Conservation (phyloP, 23 red algal genomes). For the Gracilaria vermiculophylla region DNA sequence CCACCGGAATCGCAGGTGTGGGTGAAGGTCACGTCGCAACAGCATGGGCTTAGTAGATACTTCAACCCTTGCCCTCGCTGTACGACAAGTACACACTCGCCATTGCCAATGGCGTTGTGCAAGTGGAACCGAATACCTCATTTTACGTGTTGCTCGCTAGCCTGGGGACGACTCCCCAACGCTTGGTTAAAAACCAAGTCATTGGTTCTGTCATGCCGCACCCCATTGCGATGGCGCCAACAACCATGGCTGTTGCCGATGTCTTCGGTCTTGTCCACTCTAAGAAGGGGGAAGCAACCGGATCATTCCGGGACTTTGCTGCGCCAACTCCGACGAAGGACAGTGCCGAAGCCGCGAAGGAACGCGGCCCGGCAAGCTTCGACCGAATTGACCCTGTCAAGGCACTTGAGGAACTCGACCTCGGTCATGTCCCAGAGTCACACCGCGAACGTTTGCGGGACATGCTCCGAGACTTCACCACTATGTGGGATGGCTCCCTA, state of each 20-base stretch:
- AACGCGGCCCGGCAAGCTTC: not conserved
- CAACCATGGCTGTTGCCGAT: not conserved
- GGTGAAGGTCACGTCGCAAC: too few species aligned
- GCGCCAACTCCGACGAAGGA: too few species aligned
- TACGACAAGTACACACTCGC: not conserved
- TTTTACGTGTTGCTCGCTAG: not conserved
- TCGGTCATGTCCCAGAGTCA: not conserved
- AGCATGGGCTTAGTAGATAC: too few species aligned
- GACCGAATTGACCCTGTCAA: not conserved
- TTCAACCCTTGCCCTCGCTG: slow-evolving; percentile 7
- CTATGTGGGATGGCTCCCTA: not conserved
- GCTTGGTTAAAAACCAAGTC: not conserved
- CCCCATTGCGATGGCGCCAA: too few species aligned
- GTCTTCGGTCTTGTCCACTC: not conserved
- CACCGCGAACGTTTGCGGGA: not conserved
- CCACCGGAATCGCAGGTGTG: too few species aligned
- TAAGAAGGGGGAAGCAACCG: not conserved
- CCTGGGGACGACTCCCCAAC: not conserved
- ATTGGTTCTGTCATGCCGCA: too few species aligned
- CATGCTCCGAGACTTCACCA: not conserved
- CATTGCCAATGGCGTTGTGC: not conserved
- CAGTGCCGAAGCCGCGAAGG: too few species aligned
- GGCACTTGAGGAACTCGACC: not conserved
- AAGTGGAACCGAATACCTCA: not conserved
- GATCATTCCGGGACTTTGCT: too few species aligned